phyloP scores from a whole-genome alignment of 2,329 filamentous ascomycete species.

The Canariomyces notabilis region DNA sequence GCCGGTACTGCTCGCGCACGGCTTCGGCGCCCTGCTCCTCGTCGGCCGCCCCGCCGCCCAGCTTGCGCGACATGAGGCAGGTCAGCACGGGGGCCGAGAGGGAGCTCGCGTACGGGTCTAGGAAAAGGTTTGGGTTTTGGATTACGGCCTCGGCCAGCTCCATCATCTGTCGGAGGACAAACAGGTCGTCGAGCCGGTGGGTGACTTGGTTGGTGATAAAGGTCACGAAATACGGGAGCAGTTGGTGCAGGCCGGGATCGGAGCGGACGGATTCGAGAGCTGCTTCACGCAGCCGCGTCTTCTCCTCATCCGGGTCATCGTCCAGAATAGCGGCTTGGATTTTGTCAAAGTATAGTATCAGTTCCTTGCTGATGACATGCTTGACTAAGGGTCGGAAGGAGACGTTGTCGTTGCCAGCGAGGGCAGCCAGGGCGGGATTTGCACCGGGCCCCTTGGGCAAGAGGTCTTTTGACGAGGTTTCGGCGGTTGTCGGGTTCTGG shows the following conservation, averaged over 20 bases:
- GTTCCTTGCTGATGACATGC: slow-evolving; percentile 91
- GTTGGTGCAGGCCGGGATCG: slow-evolving; percentile 89
- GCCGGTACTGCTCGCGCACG: slow-evolving; percentile 63
- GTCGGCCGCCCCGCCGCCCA: slow-evolving; percentile 56
- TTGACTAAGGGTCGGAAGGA: slow-evolving; percentile 88
- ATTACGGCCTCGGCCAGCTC: slow-evolving; percentile 80
- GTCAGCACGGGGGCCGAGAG: slow-evolving; percentile 86
- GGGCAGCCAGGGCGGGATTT: slow-evolving; percentile 76
- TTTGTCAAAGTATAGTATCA: slow-evolving; percentile 95
- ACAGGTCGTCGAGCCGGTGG: slow-evolving; percentile 84
- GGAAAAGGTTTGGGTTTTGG: slow-evolving; percentile 73
- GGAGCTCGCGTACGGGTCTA: slow-evolving; percentile 52
- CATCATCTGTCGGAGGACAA: slow-evolving; percentile 88
- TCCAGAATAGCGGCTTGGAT: slow-evolving; percentile 85
- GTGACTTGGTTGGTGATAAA: slow-evolving; percentile 96
- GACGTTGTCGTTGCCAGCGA: slow-evolving; percentile 77
- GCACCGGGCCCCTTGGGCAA: slow-evolving; percentile 85
- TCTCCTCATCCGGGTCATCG: slow-evolving; percentile 75
- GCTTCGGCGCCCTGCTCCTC: slow-evolving; percentile 47
- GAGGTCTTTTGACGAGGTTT: slow-evolving; percentile 78
- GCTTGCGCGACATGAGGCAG: slow-evolving; percentile 77
- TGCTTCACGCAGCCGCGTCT: slow-evolving; percentile 67
- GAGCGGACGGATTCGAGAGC: slow-evolving; percentile 80
- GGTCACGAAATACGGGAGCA: slow-evolving; percentile 93
- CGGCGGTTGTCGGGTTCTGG: slow-evolving; percentile 85